Percentiles rank a stretch among this genome's conserved stretches.
These are phyloP conservation scores for Pecoramyces ruminantium DNA, from an alignment of 192 early-diverging fungal genomes.

Conservation along the genomic window DNA sequence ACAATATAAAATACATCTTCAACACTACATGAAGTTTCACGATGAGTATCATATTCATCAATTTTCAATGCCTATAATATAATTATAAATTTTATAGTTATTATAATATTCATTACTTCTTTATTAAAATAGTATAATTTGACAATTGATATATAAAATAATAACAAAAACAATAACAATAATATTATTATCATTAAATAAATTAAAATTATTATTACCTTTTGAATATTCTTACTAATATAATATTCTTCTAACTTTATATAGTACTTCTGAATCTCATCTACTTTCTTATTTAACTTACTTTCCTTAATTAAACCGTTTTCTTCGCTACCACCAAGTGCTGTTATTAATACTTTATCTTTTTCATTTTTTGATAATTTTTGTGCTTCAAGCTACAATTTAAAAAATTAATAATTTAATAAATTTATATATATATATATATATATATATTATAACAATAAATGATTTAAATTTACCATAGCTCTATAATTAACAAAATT, in stretches of 20 bases:
- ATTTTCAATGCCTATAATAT: constrained; percentile 13
- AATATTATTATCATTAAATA: too few species aligned
- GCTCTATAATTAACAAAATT: constrained; percentile 72
- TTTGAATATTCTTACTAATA: constrained; percentile 50
- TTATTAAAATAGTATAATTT: too few species aligned
- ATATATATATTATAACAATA: constrained; percentile 9
- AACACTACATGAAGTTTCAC: constrained; percentile 43
- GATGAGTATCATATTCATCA: constrained; percentile 12
- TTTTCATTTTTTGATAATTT: background rate
- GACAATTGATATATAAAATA: too few species aligned
- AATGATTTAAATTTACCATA: constrained; percentile 20
- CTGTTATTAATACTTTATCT: constrained; percentile 1
- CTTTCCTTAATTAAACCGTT: constrained; percentile 33
- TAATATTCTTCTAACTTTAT: constrained; percentile 60
- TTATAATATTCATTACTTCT: too few species aligned
- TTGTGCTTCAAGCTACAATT: constrained; percentile 1
- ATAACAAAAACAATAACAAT: too few species aligned
- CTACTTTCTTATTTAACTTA: constrained; percentile 36
- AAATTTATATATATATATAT: constrained; percentile 3
- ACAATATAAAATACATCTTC: constrained; percentile 91
- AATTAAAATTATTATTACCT: constrained; percentile 32
- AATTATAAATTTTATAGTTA: background rate
- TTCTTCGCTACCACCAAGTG: constrained; percentile 14
- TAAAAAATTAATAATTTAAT: too few species aligned
- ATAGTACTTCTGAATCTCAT: constrained; percentile 48